These are phyloP conservation scores for Sisymbrium irio DNA, from an alignment of 345 rosid genomes.

Conservation along the genomic window DNA sequence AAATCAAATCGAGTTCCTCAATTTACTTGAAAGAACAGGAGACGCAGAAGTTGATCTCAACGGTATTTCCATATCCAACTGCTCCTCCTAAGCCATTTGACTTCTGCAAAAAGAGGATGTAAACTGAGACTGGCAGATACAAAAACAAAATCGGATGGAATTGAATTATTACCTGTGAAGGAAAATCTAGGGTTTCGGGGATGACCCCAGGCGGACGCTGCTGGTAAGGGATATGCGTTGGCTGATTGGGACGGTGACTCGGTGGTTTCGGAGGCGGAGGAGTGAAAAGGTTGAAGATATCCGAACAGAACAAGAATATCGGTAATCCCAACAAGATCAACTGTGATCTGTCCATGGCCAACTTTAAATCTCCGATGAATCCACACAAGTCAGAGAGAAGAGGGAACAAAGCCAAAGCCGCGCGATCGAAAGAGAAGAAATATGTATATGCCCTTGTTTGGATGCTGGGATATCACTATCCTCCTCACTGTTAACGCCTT, in stretches of 20 bases:
- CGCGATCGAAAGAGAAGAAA: background rate
- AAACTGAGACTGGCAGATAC: background rate
- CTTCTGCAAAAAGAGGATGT: conserved; percentile 40
- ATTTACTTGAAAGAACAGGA: conserved; percentile 76
- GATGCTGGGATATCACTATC: conserved; percentile 2
- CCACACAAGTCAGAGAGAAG: background rate
- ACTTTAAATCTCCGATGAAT: conserved; percentile 16
- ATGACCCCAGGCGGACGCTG: conserved; percentile 29
- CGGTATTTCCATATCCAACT: conserved; percentile 62
- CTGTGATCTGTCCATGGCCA: conserved; percentile 53
- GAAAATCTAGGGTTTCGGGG: conserved; percentile 46
- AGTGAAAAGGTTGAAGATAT: conserved; percentile 60
- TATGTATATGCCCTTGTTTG: conserved; percentile 7
- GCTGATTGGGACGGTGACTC: conserved; percentile 31
- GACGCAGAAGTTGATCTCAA: conserved; percentile 72
- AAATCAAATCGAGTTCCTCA: background rate
- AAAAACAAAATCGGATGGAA: background rate
- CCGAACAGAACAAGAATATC: conserved; percentile 58
- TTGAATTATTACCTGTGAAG: conserved; percentile 39
- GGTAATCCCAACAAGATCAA: conserved; percentile 61
- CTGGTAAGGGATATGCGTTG: conserved; percentile 36
- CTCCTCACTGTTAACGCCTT: background rate
- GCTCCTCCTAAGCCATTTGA: conserved; percentile 41
- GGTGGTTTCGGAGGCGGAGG: conserved; percentile 62
- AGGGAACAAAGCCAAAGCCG: background rate